Evolutionary conservation across 2,329 filamentous ascomycete species (phyloP).

Genomic region (Colletotrichum liaoningense): DNA sequence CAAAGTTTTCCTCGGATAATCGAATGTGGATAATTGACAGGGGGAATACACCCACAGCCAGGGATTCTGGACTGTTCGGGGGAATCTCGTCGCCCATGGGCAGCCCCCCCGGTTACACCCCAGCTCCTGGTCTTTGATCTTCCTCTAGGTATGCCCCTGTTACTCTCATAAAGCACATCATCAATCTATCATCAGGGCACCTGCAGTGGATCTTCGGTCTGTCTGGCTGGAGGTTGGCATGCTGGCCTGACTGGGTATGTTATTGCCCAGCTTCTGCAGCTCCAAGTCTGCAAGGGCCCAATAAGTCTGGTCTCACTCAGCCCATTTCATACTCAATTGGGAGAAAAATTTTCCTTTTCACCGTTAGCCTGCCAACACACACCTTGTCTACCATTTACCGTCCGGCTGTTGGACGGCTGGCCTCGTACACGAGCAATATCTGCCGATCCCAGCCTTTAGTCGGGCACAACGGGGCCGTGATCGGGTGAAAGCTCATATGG

Average conservation of each 20-base stretch:
- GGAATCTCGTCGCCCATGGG: background rate
- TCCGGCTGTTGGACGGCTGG: background rate
- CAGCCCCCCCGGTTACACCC: background rate
- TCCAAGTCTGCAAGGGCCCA: slow-evolving; percentile 25
- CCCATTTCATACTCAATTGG: slow-evolving; percentile 13
- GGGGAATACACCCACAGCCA: background rate
- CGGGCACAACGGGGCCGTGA: slow-evolving; percentile 4
- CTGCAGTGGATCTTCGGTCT: slow-evolving; percentile 9
- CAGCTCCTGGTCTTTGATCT: background rate
- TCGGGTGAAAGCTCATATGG: slow-evolving; percentile 4
- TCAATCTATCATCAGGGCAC: slow-evolving; percentile 26
- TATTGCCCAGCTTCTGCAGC: slow-evolving; percentile 24
- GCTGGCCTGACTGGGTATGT: background rate
- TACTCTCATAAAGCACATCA: slow-evolving; percentile 15
- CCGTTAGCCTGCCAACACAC: slow-evolving; percentile 30
- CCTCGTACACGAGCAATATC: slow-evolving; percentile 14
- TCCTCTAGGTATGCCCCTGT: background rate
- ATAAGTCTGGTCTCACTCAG: slow-evolving; percentile 29
- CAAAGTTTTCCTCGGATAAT: slow-evolving; percentile 11
- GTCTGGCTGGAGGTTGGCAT: slow-evolving; percentile 1
- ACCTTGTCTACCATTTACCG: slow-evolving; percentile 11
- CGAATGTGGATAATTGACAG: slow-evolving; percentile 6
- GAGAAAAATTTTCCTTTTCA: slow-evolving; percentile 11
- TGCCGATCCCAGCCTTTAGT: slow-evolving; percentile 22
- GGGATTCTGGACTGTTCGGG: slow-evolving; percentile 2